A percentile compares a stretch with the other conserved stretches of the same genome.
phyloP scores from a whole-genome alignment of 2,329 filamentous ascomycete species.

The Metarhizium brunneum region DNA sequence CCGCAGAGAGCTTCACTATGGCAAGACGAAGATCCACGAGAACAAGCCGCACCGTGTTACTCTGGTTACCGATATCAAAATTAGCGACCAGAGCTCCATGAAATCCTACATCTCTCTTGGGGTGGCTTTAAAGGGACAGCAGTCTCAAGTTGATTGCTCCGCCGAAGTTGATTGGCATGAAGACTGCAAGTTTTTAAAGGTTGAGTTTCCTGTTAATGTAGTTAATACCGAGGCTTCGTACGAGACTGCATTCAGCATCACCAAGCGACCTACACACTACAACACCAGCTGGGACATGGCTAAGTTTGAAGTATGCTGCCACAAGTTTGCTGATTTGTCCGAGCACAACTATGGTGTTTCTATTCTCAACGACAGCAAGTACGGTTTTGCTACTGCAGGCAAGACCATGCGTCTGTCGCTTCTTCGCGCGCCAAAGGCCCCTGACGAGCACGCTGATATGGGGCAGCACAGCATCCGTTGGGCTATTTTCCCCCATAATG shows the following conservation, averaged over 20 bases:
- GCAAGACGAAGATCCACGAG: slow-evolving; percentile 63
- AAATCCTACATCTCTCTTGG: slow-evolving; percentile 77
- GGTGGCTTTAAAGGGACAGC: slow-evolving; percentile 50
- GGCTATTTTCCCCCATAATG: slow-evolving; percentile 79
- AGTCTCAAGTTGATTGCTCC: slow-evolving; percentile 64
- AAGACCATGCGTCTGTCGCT: slow-evolving; percentile 85
- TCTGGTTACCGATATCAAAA: slow-evolving; percentile 73
- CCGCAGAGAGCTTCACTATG: slow-evolving; percentile 62
- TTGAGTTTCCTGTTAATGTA: slow-evolving; percentile 92
- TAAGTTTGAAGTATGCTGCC: slow-evolving; percentile 93
- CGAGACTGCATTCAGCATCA: slow-evolving; percentile 88
- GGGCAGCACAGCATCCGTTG: slow-evolving; percentile 79
- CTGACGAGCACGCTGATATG: slow-evolving; percentile 92
- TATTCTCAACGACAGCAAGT: slow-evolving; percentile 91
- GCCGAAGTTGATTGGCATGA: slow-evolving; percentile 96
- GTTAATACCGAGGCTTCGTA: slow-evolving; percentile 89
- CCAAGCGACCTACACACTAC: slow-evolving; percentile 88
- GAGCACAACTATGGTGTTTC: slow-evolving; percentile 85
- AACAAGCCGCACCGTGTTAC: slow-evolving; percentile 67
- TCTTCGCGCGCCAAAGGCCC: slow-evolving; percentile 81
- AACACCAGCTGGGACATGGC: slow-evolving; percentile 98
- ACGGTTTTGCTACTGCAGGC: slow-evolving; percentile 85
- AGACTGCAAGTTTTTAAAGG: slow-evolving; percentile 95
- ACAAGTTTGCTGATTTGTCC: slow-evolving; percentile 86
- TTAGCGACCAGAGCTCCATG: slow-evolving; percentile 79